Conservation (phyloP, 2,329 filamentous ascomycete species). For the Graphilbum ipis-grandicollis region DNA sequence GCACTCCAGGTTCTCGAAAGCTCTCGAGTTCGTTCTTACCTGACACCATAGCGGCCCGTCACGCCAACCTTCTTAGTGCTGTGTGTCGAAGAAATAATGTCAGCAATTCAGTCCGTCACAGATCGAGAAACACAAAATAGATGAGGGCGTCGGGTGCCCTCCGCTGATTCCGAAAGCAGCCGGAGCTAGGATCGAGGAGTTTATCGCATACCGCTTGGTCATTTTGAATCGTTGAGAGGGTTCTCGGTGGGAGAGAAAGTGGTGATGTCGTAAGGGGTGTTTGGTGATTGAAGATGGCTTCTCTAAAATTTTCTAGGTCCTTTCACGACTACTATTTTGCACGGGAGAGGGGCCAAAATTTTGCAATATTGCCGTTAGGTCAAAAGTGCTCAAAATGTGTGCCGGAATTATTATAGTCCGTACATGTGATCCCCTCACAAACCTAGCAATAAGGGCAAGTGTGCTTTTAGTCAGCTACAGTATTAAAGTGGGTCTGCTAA, state of each 20-base stretch:
- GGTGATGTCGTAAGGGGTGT: slow-evolving; percentile 4
- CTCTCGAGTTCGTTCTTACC: too few relatives aligned
- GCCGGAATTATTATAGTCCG: slow-evolving; percentile 1
- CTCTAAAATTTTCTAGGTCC: not conserved
- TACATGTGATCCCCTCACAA: not conserved
- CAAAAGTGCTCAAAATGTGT: not conserved
- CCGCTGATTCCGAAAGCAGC: too few relatives aligned
- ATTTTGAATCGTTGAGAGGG: slow-evolving; percentile 36
- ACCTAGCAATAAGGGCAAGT: too few relatives aligned
- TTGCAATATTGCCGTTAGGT: not conserved
- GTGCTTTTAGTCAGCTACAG: not conserved
- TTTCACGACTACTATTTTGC: not conserved
- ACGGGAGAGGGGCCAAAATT: slow-evolving; percentile 1
- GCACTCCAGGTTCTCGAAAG: too few relatives aligned
- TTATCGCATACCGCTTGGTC: slow-evolving; percentile 45
- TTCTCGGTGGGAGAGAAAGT: not conserved
- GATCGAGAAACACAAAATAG: not conserved
- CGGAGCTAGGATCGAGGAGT: too few relatives aligned
- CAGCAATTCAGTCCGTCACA: slow-evolving; percentile 3
- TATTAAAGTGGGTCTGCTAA: too few relatives aligned
- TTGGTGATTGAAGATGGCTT: slow-evolving; percentile 2
- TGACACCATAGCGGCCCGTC: slow-evolving; percentile 48
- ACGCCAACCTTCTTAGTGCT: slow-evolving; percentile 96
- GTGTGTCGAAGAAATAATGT: slow-evolving; percentile 4
- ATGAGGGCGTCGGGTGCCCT: too few relatives aligned